Evolutionary conservation across 2,329 filamentous ascomycete genomes (phyloP).

Genomic region (Fusarium euwallaceae): DNA sequence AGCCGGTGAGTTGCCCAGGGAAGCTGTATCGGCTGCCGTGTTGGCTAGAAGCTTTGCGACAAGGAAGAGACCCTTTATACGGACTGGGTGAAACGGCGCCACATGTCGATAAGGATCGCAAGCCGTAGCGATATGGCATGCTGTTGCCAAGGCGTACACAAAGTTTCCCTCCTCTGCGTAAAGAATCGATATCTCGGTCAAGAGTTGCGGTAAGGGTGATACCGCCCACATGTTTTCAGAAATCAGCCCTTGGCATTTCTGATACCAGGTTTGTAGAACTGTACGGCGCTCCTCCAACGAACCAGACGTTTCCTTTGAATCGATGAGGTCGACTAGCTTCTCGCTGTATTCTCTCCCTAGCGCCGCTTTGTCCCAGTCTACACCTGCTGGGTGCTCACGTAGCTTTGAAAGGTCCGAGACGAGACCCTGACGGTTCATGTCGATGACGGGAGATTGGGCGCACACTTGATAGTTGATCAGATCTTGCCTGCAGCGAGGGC

Average conservation of each 20-base stretch:
- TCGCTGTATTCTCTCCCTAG: constrained; percentile 35
- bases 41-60: constrained; percentile 66
- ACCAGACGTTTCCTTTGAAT: constrained; percentile 41
- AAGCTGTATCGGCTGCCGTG: constrained; percentile 58
- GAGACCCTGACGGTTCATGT: constrained; percentile 61
- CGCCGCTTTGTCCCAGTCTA: constrained; percentile 28
- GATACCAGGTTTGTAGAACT: constrained; percentile 40
- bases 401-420: constrained; percentile 55
- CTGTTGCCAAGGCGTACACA: constrained; percentile 59
- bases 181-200: constrained; percentile 61
- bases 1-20: constrained; percentile 43
- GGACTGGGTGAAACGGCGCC: constrained; percentile 63
- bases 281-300: constrained; percentile 45
- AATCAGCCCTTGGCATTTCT: constrained; percentile 42
- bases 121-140: constrained; percentile 61
- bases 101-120: constrained; percentile 65
- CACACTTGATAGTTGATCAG: constrained; percentile 68
- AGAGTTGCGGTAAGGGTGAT: constrained; percentile 61
- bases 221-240: constrained; percentile 59
- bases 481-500: constrained; percentile 63
- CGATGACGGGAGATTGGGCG: constrained; percentile 55
- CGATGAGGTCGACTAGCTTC: constrained; percentile 48
- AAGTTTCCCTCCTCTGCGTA: constrained; percentile 59
- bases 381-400: constrained; percentile 45
- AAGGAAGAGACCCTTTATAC: constrained; percentile 65